phyloP scores from a whole-genome alignment of 495 filamentous ascomycete species.

The Coniosporium apollinis region DNA sequence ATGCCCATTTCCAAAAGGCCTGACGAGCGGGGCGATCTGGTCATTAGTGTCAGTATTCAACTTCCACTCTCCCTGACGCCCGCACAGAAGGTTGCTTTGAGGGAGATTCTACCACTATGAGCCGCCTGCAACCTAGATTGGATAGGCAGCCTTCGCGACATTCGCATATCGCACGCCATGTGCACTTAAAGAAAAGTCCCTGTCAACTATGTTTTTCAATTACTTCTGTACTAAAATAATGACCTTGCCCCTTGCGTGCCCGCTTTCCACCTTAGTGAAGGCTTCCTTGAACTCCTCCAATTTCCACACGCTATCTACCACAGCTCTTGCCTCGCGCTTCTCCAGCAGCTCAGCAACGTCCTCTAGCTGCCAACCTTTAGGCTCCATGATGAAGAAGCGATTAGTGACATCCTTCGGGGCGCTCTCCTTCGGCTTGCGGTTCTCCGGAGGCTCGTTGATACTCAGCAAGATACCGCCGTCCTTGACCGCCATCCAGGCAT shows the following conservation, averaged over 20 bases:
- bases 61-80: conserved; percentile 64
- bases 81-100: conserved; percentile 60
- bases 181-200: too few species aligned
- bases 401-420: conserved; percentile 17
- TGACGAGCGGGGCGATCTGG: conserved; percentile 63
- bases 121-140: too few species aligned
- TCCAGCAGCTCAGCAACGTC: conserved; percentile 29
- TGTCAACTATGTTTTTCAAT: too few species aligned
- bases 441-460: conserved; percentile 32
- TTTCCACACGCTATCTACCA: conserved; percentile 33
- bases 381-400: conserved; percentile 31
- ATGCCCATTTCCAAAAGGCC: conserved; percentile 90
- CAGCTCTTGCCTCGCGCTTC: conserved; percentile 20
- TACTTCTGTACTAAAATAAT: conserved; percentile 7
- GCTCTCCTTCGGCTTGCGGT: conserved; percentile 22
- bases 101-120: conserved; percentile 60
- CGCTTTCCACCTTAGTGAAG: conserved; percentile 9
- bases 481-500: conserved; percentile 30
- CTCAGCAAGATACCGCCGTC: conserved; percentile 30
- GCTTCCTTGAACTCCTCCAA: conserved; percentile 25
- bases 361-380: conserved; percentile 25
- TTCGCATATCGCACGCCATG: too few species aligned
- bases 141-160: too few species aligned
- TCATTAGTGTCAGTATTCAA: conserved; percentile 75
- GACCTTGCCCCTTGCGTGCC: conserved; percentile 16